Conservation (phyloP, 75 land plant species). For the Selaginella tamariscina region DNA sequence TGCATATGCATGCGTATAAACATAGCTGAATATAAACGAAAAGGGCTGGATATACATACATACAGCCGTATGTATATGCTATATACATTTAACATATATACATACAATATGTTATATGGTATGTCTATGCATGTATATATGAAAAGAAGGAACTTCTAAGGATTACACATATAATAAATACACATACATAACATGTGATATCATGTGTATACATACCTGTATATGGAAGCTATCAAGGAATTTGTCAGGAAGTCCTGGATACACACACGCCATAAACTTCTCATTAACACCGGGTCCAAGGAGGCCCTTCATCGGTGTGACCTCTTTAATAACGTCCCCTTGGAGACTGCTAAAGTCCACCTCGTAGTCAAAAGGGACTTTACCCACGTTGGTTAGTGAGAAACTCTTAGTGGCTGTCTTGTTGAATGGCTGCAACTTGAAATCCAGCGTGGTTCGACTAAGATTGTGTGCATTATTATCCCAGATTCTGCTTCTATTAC, state of each 20-base stretch:
- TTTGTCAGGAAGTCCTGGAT: conserved; percentile 11
- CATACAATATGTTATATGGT: too few relatives aligned
- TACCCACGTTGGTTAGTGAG: conserved; percentile 17
- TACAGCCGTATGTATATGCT: too few relatives aligned
- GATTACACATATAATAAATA: too few relatives aligned
- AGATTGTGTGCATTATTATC: conserved; percentile 15
- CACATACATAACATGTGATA: too few relatives aligned
- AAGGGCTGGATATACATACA: too few relatives aligned
- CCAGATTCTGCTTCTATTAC: conserved; percentile 23
- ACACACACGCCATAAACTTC: conserved; percentile 10
- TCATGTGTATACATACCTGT: conserved; percentile 17
- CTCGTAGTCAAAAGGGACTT: conserved; percentile 20
- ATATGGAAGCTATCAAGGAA: background rate
- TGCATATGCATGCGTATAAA: too few relatives aligned
- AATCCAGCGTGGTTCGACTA: conserved; percentile 15
- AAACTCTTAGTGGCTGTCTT: conserved; percentile 9
- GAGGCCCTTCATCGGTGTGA: conserved; percentile 19
- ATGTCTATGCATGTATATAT: too few relatives aligned
- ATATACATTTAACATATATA: too few relatives aligned
- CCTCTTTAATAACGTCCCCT: background rate
- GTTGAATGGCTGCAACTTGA: conserved; percentile 16
- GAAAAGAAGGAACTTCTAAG: too few relatives aligned
- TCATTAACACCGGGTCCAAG: conserved; percentile 13
- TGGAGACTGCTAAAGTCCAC: conserved; percentile 10
- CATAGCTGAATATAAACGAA: background rate